Evolutionary conservation across 1,139 yeast species (phyloP).

Genomic region (Debaryomyces coudertii): DNA sequence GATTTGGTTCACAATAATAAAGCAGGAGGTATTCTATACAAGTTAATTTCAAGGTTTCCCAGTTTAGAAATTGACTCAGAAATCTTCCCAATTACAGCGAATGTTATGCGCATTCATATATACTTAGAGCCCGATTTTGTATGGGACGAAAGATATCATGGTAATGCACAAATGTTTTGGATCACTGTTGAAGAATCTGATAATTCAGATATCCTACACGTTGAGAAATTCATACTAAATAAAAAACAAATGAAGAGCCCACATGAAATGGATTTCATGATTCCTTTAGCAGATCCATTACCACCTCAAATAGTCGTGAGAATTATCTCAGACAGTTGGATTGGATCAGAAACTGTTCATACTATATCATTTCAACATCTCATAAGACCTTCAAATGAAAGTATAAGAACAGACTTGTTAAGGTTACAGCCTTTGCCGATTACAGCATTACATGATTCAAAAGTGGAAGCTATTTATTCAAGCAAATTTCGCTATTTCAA

Average conservation of each 20-base stretch:
- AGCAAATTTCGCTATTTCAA: slow-evolving; percentile 81
- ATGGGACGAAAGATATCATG: slow-evolving; percentile 86
- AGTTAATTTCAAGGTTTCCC: slow-evolving; percentile 74
- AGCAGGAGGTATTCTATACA: slow-evolving; percentile 67
- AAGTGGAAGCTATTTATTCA: slow-evolving; percentile 68
- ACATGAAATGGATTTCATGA: slow-evolving; percentile 88
- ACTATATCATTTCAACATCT: slow-evolving; percentile 89
- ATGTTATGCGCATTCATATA: slow-evolving; percentile 82
- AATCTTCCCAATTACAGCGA: slow-evolving; percentile 86
- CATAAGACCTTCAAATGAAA: slow-evolving; percentile 85
- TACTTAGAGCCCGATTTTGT: slow-evolving; percentile 71
- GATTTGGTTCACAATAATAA: slow-evolving; percentile 81
- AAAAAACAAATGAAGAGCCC: slow-evolving; percentile 56
- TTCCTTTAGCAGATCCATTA: slow-evolving; percentile 84
- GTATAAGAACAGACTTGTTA: slow-evolving; percentile 78
- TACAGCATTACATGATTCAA: slow-evolving; percentile 71
- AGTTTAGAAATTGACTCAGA: slow-evolving; percentile 71
- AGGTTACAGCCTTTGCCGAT: slow-evolving; percentile 85
- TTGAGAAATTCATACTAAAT: slow-evolving; percentile 74
- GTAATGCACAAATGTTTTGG: slow-evolving; percentile 89
- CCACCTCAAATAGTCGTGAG: slow-evolving; percentile 87
- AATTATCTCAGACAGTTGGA: slow-evolving; percentile 84
- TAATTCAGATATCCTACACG: slow-evolving; percentile 73
- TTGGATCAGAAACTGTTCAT: slow-evolving; percentile 78
- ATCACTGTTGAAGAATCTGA: slow-evolving; percentile 86